Evolutionary conservation across 148 eudicot genomes (phyloP).

Genomic region (Euryodendron excelsum): DNA sequence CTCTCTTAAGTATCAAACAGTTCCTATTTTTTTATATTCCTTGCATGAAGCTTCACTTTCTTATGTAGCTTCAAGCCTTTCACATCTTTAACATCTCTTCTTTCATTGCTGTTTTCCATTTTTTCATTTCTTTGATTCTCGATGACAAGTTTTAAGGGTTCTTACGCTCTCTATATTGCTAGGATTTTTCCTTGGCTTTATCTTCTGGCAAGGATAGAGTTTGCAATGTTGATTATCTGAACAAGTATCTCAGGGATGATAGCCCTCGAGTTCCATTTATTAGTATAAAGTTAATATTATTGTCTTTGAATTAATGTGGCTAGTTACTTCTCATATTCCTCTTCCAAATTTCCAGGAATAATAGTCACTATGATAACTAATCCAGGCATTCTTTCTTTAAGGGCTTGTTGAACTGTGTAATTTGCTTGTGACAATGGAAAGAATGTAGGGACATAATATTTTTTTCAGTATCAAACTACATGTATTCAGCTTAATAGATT

Average conservation of each 20-base stretch:
- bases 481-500: neutral
- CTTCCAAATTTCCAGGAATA: neutral
- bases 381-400: neutral
- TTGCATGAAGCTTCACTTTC: neutral
- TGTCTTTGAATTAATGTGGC: neutral
- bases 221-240: neutral
- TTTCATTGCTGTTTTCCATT: neutral
- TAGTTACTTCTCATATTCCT: neutral
- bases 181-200: neutral
- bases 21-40: neutral
- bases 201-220: neutral
- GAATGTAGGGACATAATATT: neutral
- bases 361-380: neutral
- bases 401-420: neutral
- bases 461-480: neutral
- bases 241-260: neutral
- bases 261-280: neutral
- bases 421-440: neutral
- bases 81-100: neutral
- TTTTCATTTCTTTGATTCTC: neutral
- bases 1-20: neutral
- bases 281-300: neutral
- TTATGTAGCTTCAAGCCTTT: neutral
- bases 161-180: neutral
- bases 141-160: neutral